These are phyloP conservation scores for Sarocladiaceae sp. DNA, from an alignment of 2,329 filamentous ascomycete species.

Conservation along the genomic window DNA sequence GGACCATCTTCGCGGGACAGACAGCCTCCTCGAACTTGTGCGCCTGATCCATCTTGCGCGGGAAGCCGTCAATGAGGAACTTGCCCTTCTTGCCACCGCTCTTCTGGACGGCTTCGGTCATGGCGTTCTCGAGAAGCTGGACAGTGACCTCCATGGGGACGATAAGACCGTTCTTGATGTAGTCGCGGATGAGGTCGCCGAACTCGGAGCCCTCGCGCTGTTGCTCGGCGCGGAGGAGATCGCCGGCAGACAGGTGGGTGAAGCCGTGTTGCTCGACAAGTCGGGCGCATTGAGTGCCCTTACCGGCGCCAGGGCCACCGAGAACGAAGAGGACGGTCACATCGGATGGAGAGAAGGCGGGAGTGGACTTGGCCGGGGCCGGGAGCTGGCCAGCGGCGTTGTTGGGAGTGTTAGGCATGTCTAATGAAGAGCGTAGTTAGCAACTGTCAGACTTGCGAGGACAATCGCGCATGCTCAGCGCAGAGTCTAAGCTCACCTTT, in stretches of 20 bases:
- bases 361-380: conserved; percentile 49
- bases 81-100: conserved; percentile 51
- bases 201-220: conserved; percentile 81
- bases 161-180: conserved; percentile 92
- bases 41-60: conserved; percentile 86
- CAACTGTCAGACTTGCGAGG: neutral
- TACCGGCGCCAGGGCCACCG: conserved; percentile 90
- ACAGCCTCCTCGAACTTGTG: conserved; percentile 88
- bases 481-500: conserved; percentile 34
- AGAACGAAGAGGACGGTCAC: conserved; percentile 97
- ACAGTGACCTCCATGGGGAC: conserved; percentile 99
- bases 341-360: conserved; percentile 69
- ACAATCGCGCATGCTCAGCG: neutral
- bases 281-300: conserved; percentile 91
- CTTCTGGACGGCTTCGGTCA: conserved; percentile 63
- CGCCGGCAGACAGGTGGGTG: conserved; percentile 88
- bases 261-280: conserved; percentile 87
- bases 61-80: conserved; percentile 45
- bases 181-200: conserved; percentile 85
- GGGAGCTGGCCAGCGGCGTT: conserved; percentile 38
- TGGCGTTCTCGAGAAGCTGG: conserved; percentile 88
- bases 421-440: conserved; percentile 17
- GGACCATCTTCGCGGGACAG: conserved; percentile 75
- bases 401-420: conserved; percentile 35
- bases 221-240: conserved; percentile 91